Evolutionary conservation across 208 protist genomes (phyloP).

Genomic region (Acanthamoeba royreba): DNA sequence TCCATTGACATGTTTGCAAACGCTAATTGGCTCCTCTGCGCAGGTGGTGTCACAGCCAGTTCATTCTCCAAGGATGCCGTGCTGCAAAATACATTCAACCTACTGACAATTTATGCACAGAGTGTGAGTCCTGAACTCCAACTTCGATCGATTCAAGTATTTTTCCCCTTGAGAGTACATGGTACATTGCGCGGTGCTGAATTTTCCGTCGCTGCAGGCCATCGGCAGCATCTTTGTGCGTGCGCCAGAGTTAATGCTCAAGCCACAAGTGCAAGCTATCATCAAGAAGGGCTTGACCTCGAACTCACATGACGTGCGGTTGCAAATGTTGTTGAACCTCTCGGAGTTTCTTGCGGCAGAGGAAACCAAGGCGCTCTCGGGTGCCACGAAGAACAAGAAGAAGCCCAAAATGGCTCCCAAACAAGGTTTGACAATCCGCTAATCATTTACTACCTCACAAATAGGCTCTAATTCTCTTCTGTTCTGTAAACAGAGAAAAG

Average conservation of each 20-base stretch:
- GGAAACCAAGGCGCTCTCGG: not conserved
- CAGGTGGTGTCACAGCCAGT: no score
- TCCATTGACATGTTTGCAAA: no score
- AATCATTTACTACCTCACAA: no score
- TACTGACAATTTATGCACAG: not conserved
- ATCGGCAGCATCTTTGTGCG: slow-evolving; percentile 27
- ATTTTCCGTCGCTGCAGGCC: not conserved
- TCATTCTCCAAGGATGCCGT: not conserved
- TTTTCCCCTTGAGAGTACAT: no score
- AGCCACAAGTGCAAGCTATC: slow-evolving; percentile 10
- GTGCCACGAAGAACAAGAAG: not conserved
- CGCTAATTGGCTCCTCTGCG: no score
- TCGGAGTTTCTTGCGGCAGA: slow-evolving; percentile 20
- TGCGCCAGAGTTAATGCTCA: slow-evolving; percentile 17
- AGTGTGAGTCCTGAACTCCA: not conserved
- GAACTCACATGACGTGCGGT: not conserved
- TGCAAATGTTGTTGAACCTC: slow-evolving; percentile 18
- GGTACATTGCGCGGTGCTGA: no score
- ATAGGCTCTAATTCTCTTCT: not conserved
- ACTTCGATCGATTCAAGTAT: not conserved
- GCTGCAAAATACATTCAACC: not conserved
- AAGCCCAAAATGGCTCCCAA: not conserved
- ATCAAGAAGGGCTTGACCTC: not conserved
- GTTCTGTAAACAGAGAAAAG: not conserved
- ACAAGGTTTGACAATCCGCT: no score